phyloP scores from a whole-genome alignment of 768 basidiomycete species.

The Cystobasidium onofrii region DNA sequence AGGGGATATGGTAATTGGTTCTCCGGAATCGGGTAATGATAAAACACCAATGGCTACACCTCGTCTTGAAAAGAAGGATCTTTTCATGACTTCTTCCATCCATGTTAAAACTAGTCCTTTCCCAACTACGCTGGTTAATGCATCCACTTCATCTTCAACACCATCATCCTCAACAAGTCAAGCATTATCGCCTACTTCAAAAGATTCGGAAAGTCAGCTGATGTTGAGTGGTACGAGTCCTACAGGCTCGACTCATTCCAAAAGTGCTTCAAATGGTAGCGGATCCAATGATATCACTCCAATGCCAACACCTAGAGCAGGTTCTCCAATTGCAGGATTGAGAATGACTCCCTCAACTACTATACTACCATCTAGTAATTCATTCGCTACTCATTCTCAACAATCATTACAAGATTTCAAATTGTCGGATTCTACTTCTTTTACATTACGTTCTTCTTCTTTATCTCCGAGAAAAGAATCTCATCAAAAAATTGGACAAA shows the following conservation, averaged over 20 bases:
- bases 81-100: background rate
- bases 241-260: background rate
- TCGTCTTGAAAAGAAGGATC: background rate
- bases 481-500: background rate
- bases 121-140: no score
- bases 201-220: background rate
- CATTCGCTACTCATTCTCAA: background rate
- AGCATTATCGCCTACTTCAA: background rate
- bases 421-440: background rate
- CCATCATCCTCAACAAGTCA: background rate
- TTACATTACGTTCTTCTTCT: background rate
- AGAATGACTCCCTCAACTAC: background rate
- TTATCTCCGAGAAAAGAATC: background rate
- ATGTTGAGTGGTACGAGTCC: background rate
- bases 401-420: background rate
- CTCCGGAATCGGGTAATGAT: background rate
- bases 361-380: background rate
- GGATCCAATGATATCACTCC: constrained; percentile 11
- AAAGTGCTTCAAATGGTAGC: no score
- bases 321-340: background rate
- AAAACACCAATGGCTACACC: constrained; percentile 4
- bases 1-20: background rate
- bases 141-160: no score
- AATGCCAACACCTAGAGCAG: background rate
- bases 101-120: background rate